Evolutionary conservation across 768 basidiomycete species (phyloP), one percentile per base, ranked within the genome.

Genomic region (Mycena leptocephala): DNA sequence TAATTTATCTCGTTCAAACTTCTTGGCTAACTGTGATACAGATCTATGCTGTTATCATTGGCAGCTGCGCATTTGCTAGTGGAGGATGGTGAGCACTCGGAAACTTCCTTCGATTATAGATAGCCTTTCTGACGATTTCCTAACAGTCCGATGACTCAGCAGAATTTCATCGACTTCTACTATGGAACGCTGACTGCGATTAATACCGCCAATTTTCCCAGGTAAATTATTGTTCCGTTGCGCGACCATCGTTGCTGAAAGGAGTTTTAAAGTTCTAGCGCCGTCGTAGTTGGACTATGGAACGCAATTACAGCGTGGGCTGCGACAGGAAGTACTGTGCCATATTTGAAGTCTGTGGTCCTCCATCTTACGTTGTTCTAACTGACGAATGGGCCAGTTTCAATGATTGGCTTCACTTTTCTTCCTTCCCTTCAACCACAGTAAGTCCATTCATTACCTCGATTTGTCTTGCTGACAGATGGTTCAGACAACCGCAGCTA

Each of bases 101-200:
- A 22, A 10, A 13, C n/a, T 24, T 41, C 73, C 72, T 6, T 16
- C 22, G 8, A 78, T 79, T 39, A 74, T 78, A 6, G 73, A 76
- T n/a, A n/a, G n/a, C n/a, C 20, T 16, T 8, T 67, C 32, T 64
- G 33, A 43, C n/a, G 28, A 28, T n/a, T 51, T 33, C 26, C n/a
- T 11, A n/a, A n/a, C 64, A 76, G 75, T 51, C 74, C 79, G 5
- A 79, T 80, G 1, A 80, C 79, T 1, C 78, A 79, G 46, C 79
- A 80, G 46, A 80, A 80, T 59, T 80, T 72, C 63, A 68, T 77
- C 48, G 79, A 80, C n/a, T 75, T 79, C 43, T 72, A 74, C 67
- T 80, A 80, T 58, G 75, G 76, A 22, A 56, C 53, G 37, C 55
- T 78, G 32, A 51, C 43, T 13, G 61, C 61, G 18, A 72, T 76